These are phyloP conservation scores for Ambrosiella beaveri DNA, from an alignment of 2,329 filamentous ascomycete genomes.

Conservation along the genomic window DNA sequence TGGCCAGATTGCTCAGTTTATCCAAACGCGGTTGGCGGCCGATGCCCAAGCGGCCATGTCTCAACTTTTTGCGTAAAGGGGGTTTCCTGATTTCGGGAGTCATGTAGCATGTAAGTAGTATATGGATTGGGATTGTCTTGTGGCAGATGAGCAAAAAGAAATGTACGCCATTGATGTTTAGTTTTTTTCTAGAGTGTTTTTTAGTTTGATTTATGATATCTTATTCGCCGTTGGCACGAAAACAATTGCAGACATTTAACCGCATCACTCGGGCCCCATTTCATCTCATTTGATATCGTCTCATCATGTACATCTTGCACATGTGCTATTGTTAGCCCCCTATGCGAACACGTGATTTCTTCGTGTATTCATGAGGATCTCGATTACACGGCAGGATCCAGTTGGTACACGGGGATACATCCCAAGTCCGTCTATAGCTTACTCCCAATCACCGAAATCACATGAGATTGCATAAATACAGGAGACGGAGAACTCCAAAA, in stretches of 20 bases:
- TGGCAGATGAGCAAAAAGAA: neutral
- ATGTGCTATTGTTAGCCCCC: too few species aligned
- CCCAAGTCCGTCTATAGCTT: too few species aligned
- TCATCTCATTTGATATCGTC: too few species aligned
- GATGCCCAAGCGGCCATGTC: conserved; percentile 22
- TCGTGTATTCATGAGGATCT: too few species aligned
- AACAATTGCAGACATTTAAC: neutral
- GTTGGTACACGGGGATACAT: too few species aligned
- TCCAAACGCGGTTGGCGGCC: conserved; percentile 49
- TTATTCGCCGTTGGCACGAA: neutral
- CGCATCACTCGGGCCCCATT: neutral
- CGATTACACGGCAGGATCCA: too few species aligned
- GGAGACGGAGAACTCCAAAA: neutral
- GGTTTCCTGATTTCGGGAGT: too few species aligned
- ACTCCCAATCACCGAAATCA: too few species aligned
- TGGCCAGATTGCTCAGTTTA: conserved; percentile 54
- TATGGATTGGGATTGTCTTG: neutral
- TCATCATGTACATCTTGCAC: too few species aligned
- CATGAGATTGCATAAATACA: too few species aligned
- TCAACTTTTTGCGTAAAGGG: conserved; percentile 5
- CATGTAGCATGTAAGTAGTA: neutral
- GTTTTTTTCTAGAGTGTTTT: conserved; percentile 1
- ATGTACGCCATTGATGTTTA: neutral
- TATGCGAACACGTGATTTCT: too few species aligned
- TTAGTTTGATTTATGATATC: neutral